phyloP scores from a whole-genome alignment of 108 stramenopile species.

The Conticribra guillardii region DNA sequence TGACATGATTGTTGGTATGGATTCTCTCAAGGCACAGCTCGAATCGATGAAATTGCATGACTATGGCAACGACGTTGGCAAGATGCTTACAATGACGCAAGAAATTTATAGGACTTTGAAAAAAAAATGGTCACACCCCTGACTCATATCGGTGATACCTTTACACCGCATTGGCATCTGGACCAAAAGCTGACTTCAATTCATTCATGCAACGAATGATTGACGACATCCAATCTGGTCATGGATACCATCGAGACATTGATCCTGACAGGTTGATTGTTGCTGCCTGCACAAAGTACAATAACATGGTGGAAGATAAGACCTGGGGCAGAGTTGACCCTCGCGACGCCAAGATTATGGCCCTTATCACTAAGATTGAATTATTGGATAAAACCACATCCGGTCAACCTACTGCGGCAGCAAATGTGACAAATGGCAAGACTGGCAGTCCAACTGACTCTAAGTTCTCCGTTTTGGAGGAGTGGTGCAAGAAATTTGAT shows the following conservation, averaged over 20 bases:
- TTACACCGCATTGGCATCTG: not conserved
- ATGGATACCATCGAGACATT: slow-evolving; percentile 1
- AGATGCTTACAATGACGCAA: not conserved
- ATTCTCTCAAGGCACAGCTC: not conserved
- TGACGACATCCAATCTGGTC: slow-evolving; percentile 2
- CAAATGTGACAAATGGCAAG: not conserved
- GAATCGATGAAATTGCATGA: slow-evolving; percentile 5
- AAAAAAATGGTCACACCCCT: not conserved
- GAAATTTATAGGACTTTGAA: not conserved
- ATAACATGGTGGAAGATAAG: not conserved
- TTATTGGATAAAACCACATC: no score
- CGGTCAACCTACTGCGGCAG: not conserved
- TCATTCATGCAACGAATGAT: not conserved
- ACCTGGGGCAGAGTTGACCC: slow-evolving; percentile 10
- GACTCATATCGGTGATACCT: not conserved
- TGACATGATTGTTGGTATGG: slow-evolving; percentile 9
- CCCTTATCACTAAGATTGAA: slow-evolving; percentile 1
- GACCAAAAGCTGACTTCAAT: slow-evolving; percentile 16
- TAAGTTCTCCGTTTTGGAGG: not conserved
- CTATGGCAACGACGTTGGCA: not conserved
- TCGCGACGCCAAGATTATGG: not conserved
- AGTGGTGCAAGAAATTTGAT: not conserved
- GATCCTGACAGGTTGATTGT: not conserved
- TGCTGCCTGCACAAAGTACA: not conserved
- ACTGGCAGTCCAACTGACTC: not conserved